A percentile compares a stretch with the other conserved stretches of the same genome.
Conservation (phyloP, 164 flowering plant genomes). For the Amborella trichopoda region DNA sequence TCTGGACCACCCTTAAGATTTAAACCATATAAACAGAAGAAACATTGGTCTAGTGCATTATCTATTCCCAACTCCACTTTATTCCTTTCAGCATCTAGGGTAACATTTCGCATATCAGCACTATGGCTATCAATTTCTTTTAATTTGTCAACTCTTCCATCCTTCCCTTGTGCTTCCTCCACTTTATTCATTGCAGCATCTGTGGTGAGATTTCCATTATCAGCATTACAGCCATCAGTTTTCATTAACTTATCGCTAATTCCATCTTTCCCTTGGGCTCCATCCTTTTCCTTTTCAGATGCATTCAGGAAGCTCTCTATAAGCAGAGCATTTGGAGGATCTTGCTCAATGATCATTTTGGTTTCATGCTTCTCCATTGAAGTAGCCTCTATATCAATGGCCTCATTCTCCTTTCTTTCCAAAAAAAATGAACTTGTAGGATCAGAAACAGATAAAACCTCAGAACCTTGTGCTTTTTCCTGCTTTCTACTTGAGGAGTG, state of each 20-base stretch:
- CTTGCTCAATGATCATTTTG: slow-evolving; percentile 1
- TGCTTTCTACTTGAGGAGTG: slow-evolving; percentile 22
- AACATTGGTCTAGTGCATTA: slow-evolving; percentile 84
- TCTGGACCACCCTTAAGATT: slow-evolving; percentile 70
- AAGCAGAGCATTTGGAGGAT: no score
- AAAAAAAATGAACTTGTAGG: slow-evolving; percentile 12
- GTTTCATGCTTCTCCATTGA: no score
- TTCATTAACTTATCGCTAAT: no score
- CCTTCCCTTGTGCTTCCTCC: slow-evolving; percentile 15
- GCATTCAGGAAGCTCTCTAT: no score
- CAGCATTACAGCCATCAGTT: slow-evolving; percentile 14
- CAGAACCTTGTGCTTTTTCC: slow-evolving; percentile 20
- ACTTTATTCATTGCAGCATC: no score
- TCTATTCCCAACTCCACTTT: slow-evolving; percentile 77
- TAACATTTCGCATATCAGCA: slow-evolving; percentile 19
- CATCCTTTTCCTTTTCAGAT: no score
- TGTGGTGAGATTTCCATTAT: no score
- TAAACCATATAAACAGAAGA: slow-evolving; percentile 93
- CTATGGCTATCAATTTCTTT: no score
- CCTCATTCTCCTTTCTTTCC: slow-evolving; percentile 14
- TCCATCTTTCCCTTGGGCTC: no score
- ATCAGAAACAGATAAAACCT: slow-evolving; percentile 7
- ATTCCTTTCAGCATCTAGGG: slow-evolving; percentile 56
- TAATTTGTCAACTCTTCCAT: no score
- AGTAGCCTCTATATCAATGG: slow-evolving; percentile 12